Conservation (phyloP, 73 alveolate genomes). For the Paraurostyla sp. region DNA sequence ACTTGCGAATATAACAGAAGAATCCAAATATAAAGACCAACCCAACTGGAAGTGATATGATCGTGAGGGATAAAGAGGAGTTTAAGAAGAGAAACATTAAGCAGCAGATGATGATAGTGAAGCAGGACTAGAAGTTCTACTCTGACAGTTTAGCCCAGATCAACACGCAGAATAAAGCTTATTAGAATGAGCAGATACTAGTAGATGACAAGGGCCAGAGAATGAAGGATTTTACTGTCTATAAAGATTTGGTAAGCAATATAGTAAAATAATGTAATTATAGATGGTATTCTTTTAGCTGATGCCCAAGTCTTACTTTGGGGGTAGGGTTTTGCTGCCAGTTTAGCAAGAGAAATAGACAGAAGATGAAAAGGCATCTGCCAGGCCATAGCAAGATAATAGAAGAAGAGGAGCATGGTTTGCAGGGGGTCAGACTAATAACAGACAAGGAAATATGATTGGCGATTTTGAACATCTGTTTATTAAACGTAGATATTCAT, state of each 20-base stretch:
- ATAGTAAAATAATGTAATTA: neutral
- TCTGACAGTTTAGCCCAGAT: neutral
- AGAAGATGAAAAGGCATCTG: constrained; percentile 30
- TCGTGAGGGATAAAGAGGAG: neutral
- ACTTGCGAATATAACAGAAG: neutral
- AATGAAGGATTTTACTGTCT: constrained; percentile 47
- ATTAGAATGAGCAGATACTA: constrained; percentile 28
- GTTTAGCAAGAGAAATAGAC: constrained; percentile 7
- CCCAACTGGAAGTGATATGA: constrained; percentile 18
- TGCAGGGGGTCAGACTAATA: constrained; percentile 29
- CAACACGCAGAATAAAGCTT: constrained; percentile 20
- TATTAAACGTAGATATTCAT: constrained; percentile 32
- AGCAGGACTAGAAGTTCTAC: neutral
- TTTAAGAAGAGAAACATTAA: neutral
- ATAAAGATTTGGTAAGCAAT: constrained; percentile 35
- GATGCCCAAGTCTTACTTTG: constrained; percentile 52
- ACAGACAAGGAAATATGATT: neutral
- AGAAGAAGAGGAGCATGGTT: constrained; percentile 56
- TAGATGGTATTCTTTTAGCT: constrained; percentile 58
- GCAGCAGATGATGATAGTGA: neutral
- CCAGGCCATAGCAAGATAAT: no score
- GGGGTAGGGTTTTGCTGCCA: constrained; percentile 58
- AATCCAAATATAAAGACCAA: constrained; percentile 41
- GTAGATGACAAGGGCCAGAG: constrained; percentile 49
- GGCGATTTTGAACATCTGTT: constrained; percentile 53